phyloP scores from a whole-genome alignment of 2,329 filamentous ascomycete genomes.

The Gaeumannomyces sp. region DNA sequence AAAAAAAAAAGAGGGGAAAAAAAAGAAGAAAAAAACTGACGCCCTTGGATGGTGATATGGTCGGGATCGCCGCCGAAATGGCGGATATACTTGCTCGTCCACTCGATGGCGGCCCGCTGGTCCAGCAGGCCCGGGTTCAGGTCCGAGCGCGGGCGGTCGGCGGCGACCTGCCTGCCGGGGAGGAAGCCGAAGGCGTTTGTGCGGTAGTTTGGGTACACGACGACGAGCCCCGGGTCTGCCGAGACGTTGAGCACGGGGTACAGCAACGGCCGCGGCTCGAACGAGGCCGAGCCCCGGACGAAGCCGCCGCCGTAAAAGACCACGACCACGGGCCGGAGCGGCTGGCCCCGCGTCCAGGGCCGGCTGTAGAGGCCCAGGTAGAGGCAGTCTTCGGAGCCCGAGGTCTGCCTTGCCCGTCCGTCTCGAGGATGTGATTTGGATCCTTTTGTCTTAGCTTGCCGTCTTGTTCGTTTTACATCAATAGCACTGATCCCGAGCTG shows the following conservation, averaged over 20 bases:
- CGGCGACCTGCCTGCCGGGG: conserved; percentile 39
- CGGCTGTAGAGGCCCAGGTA: conserved; percentile 55
- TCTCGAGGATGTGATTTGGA: not conserved
- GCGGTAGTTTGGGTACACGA: conserved; percentile 45
- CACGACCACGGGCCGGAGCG: conserved; percentile 50
- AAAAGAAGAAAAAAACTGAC: not conserved
- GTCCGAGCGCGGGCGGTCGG: conserved; percentile 33
- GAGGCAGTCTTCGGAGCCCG: conserved; percentile 54
- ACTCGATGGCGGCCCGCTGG: conserved; percentile 41
- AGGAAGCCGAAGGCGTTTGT: conserved; percentile 52
- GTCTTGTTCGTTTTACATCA: not conserved
- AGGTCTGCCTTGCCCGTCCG: conserved; percentile 26
- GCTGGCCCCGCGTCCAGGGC: conserved; percentile 40
- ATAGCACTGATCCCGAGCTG: no score
- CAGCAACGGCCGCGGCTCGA: conserved; percentile 47
- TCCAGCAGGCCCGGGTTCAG: conserved; percentile 46
- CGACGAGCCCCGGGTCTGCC: conserved; percentile 26
- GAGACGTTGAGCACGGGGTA: conserved; percentile 54
- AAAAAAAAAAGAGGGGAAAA: not conserved
- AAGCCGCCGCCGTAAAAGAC: conserved; percentile 57
- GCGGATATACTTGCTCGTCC: conserved; percentile 40
- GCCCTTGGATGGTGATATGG: conserved; percentile 47
- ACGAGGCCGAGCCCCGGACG: conserved; percentile 49
- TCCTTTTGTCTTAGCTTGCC: not conserved
- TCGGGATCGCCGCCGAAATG: conserved; percentile 40